These are phyloP conservation scores for Blastobotrys serpentis DNA, from an alignment of 1,139 yeast genomes.

Conservation along the genomic window DNA sequence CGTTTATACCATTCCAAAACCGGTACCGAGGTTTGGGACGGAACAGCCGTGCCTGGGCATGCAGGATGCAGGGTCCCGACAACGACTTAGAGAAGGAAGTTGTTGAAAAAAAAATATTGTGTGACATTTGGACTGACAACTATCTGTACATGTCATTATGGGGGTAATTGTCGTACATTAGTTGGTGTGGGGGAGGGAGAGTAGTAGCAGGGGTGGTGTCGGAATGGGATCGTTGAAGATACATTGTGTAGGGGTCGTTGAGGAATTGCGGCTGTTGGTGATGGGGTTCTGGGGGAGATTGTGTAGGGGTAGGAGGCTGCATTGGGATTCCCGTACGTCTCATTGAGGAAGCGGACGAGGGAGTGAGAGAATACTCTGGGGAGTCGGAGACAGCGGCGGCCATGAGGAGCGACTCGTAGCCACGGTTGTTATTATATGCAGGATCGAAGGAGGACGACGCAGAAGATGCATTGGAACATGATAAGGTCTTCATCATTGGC, in stretches of 20 bases:
- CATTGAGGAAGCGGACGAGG: slow-evolving; percentile 9
- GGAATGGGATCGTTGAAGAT: slow-evolving; percentile 5
- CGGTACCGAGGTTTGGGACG: background rate
- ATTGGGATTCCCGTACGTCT: slow-evolving; percentile 12
- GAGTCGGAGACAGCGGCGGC: slow-evolving; percentile 16
- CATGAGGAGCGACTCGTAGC: slow-evolving; percentile 16
- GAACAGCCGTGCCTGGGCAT: slow-evolving; percentile 5
- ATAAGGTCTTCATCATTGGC: slow-evolving; percentile 12
- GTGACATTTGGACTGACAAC: too few species aligned
- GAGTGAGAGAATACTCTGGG: background rate
- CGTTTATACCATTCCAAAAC: too few species aligned
- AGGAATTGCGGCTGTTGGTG: slow-evolving; percentile 14
- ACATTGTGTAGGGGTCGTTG: slow-evolving; percentile 5
- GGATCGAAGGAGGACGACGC: background rate
- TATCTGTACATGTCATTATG: background rate
- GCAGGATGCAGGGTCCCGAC: slow-evolving; percentile 2
- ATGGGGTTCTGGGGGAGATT: slow-evolving; percentile 14
- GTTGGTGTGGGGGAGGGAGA: slow-evolving; percentile 6
- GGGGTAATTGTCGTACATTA: slow-evolving; percentile 3
- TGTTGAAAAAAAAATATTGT: too few species aligned
- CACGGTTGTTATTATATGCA: slow-evolving; percentile 1
- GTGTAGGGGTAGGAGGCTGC: slow-evolving; percentile 8
- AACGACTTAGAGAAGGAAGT: too few species aligned
- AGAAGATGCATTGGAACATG: slow-evolving; percentile 10
- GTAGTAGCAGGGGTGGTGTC: background rate